A percentile compares a stretch with the other conserved stretches of the same genome.
Conservation (phyloP, 352 stramenopile species). For the Globisporangium canariense region DNA sequence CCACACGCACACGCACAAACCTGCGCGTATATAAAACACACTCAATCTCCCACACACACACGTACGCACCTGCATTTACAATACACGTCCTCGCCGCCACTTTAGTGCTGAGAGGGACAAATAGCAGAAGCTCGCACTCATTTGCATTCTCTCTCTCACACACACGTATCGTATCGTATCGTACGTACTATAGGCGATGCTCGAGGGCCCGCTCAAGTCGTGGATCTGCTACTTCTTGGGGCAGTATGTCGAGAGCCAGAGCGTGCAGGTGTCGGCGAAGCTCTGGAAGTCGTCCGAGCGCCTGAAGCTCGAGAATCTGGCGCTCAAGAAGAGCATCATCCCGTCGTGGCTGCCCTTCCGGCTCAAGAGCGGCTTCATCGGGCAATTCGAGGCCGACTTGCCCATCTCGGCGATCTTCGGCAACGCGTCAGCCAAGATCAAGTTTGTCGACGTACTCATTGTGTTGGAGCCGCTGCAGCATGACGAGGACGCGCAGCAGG, state of each 20-base stretch:
- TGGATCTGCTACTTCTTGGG: slow-evolving; percentile 84
- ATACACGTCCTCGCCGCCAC: background rate
- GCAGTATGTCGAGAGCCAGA: slow-evolving; percentile 87
- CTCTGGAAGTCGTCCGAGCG: slow-evolving; percentile 86
- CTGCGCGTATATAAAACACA: background rate
- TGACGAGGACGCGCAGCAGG: slow-evolving; percentile 67
- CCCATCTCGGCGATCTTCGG: slow-evolving; percentile 87
- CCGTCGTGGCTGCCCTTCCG: slow-evolving; percentile 80
- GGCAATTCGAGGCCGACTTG: slow-evolving; percentile 80
- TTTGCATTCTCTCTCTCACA: background rate
- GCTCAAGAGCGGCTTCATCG: slow-evolving; percentile 86
- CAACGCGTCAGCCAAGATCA: slow-evolving; percentile 75
- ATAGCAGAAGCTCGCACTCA: background rate
- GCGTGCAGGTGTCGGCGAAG: slow-evolving; percentile 81
- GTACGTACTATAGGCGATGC: slow-evolving; percentile 37
- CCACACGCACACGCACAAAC: background rate
- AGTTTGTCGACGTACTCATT: slow-evolving; percentile 83
- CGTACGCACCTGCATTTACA: too few relatives aligned
- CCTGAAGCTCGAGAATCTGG: slow-evolving; percentile 85
- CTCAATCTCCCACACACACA: background rate
- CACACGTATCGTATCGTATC: background rate
- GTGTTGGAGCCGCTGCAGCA: slow-evolving; percentile 70
- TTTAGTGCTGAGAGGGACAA: background rate
- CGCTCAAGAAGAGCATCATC: slow-evolving; percentile 79
- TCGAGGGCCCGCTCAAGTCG: slow-evolving; percentile 86